These are phyloP conservation scores for Pyricularia pennisetigena DNA, from an alignment of 2,329 filamentous ascomycete species.

Conservation along the genomic window DNA sequence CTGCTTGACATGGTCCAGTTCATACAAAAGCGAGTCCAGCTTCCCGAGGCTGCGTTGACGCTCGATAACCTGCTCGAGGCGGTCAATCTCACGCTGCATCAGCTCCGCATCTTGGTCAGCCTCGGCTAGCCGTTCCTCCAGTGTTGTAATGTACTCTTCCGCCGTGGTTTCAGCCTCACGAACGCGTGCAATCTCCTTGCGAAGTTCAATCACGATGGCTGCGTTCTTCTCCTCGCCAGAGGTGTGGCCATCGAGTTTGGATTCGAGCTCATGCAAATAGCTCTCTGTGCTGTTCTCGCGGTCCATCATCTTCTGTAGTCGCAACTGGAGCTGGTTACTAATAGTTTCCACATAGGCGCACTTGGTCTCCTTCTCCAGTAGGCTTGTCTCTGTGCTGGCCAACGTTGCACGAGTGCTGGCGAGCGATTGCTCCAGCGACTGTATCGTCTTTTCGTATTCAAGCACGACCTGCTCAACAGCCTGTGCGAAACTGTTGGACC, in stretches of 20 bases:
- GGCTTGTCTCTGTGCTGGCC: slow-evolving; percentile 71
- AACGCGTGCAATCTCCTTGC: slow-evolving; percentile 80
- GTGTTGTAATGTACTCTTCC: slow-evolving; percentile 94
- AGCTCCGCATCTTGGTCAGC: slow-evolving; percentile 91
- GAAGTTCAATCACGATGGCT: slow-evolving; percentile 73
- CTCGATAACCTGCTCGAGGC: slow-evolving; percentile 89
- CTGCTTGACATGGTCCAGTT: slow-evolving; percentile 70
- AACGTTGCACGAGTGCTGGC: slow-evolving; percentile 79
- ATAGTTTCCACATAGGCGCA: slow-evolving; percentile 90
- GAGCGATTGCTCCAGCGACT: slow-evolving; percentile 82
- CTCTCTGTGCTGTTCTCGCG: slow-evolving; percentile 85
- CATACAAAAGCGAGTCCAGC: slow-evolving; percentile 82
- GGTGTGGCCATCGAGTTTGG: slow-evolving; percentile 80
- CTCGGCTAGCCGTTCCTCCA: slow-evolving; percentile 91
- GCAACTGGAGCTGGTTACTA: slow-evolving; percentile 77
- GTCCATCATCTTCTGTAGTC: slow-evolving; percentile 87
- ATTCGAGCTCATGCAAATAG: slow-evolving; percentile 86
- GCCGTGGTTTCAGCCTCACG: slow-evolving; percentile 83
- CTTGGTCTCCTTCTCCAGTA: slow-evolving; percentile 89
- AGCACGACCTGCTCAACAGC: slow-evolving; percentile 93
- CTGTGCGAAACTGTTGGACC: slow-evolving; percentile 91
- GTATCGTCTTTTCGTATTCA: slow-evolving; percentile 98
- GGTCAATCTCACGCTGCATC: slow-evolving; percentile 94
- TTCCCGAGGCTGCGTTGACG: slow-evolving; percentile 92
- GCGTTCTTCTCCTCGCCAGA: slow-evolving; percentile 90